A percentile compares a stretch with the other conserved stretches of the same genome.
These are phyloP conservation scores for Aspergillus sp. DNA, from an alignment of 2,329 filamentous ascomycete genomes.

Conservation along the genomic window DNA sequence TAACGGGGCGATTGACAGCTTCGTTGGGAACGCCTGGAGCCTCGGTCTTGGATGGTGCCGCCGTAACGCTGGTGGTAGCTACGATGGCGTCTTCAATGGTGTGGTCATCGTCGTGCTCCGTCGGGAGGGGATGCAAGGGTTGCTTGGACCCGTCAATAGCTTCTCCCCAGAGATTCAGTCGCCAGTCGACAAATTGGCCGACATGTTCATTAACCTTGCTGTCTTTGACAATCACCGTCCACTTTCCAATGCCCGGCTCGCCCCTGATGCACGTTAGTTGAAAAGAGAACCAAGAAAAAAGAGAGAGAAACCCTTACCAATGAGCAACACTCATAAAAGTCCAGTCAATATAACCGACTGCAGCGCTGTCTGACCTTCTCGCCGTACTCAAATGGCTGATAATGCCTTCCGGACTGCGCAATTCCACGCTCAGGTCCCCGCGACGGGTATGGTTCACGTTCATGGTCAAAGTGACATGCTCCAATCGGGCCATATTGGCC, in stretches of 20 bases:
- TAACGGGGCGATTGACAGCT: slow-evolving; percentile 57
- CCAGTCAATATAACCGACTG: slow-evolving; percentile 79
- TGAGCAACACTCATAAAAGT: slow-evolving; percentile 98
- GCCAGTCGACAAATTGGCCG: slow-evolving; percentile 83
- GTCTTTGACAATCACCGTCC: slow-evolving; percentile 87
- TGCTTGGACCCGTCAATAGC: slow-evolving; percentile 67
- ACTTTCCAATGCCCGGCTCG: slow-evolving; percentile 76
- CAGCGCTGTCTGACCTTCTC: slow-evolving; percentile 59
- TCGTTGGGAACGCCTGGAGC: slow-evolving; percentile 48
- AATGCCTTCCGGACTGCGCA: slow-evolving; percentile 74
- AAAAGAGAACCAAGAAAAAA: background rate
- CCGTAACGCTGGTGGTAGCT: slow-evolving; percentile 54
- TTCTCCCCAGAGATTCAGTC: slow-evolving; percentile 89
- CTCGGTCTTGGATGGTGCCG: slow-evolving; percentile 39
- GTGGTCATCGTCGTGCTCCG: slow-evolving; percentile 73
- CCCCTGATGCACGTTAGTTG: slow-evolving; percentile 54
- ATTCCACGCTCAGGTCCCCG: slow-evolving; percentile 85
- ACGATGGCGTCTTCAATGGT: slow-evolving; percentile 58
- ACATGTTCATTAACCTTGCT: slow-evolving; percentile 65
- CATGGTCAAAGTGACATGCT: slow-evolving; percentile 97
- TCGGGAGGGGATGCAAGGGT: slow-evolving; percentile 68
- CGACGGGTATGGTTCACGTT: slow-evolving; percentile 81
- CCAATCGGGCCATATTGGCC: slow-evolving; percentile 76
- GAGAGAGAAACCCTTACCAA: slow-evolving; percentile 53
- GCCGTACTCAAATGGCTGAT: slow-evolving; percentile 74